Conservation (phyloP, 768 basidiomycete species). For the Suillus paluster region DNA sequence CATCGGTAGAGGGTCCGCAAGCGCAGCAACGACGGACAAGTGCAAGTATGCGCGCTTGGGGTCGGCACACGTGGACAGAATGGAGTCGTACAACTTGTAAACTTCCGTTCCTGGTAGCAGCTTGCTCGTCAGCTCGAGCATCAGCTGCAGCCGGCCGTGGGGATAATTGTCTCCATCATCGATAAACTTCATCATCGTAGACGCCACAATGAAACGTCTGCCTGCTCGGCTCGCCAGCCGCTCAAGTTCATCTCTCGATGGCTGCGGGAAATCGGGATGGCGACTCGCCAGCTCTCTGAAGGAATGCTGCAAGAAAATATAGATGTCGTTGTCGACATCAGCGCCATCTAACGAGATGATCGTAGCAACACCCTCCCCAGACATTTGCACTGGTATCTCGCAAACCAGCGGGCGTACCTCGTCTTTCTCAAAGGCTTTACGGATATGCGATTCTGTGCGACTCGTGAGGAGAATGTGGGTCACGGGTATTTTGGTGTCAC, state of each 20-base stretch:
- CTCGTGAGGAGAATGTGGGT: not conserved
- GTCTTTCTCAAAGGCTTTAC: not conserved
- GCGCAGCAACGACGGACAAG: too few relatives aligned
- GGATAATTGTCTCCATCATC: not conserved
- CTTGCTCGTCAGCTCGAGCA: not conserved
- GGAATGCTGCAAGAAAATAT: too few relatives aligned
- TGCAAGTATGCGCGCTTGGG: too few relatives aligned
- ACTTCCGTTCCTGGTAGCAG: not conserved
- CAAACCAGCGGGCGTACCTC: not conserved
- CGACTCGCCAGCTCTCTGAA: too few relatives aligned
- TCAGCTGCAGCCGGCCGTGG: not conserved
- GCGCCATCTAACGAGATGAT: too few relatives aligned
- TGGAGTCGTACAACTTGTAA: too few relatives aligned
- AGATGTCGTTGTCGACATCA: too few relatives aligned
- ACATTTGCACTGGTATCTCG: not conserved
- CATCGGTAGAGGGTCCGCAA: too few relatives aligned
- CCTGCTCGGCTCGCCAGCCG: not conserved
- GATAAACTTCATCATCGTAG: not conserved
- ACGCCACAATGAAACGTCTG: not conserved
- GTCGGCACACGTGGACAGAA: too few relatives aligned
- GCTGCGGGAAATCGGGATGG: too few relatives aligned
- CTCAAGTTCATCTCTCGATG: too few relatives aligned
- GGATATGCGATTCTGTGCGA: not conserved
- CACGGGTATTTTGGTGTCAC: not conserved
- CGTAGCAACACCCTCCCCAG: too few relatives aligned